These are phyloP conservation scores for Annulohypoxylon stygium DNA, from an alignment of 495 filamentous ascomycete genomes.

Conservation along the genomic window DNA sequence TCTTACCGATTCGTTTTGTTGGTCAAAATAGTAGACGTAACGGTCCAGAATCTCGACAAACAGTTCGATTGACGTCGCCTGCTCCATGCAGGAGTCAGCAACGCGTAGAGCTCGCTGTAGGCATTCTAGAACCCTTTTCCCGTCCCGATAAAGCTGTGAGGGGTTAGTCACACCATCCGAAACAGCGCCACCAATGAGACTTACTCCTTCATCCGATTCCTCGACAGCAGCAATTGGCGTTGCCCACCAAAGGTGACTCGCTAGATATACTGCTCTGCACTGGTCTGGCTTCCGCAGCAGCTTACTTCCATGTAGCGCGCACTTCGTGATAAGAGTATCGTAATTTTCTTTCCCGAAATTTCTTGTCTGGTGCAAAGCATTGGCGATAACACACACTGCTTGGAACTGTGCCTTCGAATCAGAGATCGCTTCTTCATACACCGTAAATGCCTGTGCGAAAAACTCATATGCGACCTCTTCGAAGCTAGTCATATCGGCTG, in stretches of 20 bases:
- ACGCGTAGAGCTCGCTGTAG: slow-evolving; percentile 95
- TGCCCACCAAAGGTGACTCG: slow-evolving; percentile 98
- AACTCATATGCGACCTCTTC: slow-evolving; percentile 98
- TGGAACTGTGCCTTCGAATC: slow-evolving; percentile 98
- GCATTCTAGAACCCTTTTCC: slow-evolving; percentile 96
- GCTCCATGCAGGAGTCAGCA: slow-evolving; percentile 99
- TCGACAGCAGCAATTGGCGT: slow-evolving; percentile 84
- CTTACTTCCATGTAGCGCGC: slow-evolving; percentile 95
- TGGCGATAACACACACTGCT: slow-evolving; percentile 94
- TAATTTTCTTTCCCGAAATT: slow-evolving; percentile 97
- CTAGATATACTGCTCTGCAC: slow-evolving; percentile 94
- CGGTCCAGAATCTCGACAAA: slow-evolving; percentile 98
- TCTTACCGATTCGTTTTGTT: slow-evolving; percentile 94
- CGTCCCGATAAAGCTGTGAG: slow-evolving; percentile 89
- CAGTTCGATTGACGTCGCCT: slow-evolving; percentile 95
- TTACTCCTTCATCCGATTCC: slow-evolving; percentile 87
- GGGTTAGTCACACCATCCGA: slow-evolving; percentile 17
- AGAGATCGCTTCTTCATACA: slow-evolving; percentile 95
- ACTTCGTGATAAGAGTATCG: slow-evolving; percentile 97
- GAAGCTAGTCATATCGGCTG: slow-evolving; percentile 90
- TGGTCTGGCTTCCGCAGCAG: slow-evolving; percentile 98
- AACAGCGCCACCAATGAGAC: slow-evolving; percentile 38
- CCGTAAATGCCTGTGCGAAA: slow-evolving; percentile 97
- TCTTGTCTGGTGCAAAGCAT: slow-evolving; percentile 85
- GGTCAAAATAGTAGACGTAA: slow-evolving; percentile 99